phyloP scores from a whole-genome alignment of 2,329 filamentous ascomycete species.

The Endothia cerciana region DNA sequence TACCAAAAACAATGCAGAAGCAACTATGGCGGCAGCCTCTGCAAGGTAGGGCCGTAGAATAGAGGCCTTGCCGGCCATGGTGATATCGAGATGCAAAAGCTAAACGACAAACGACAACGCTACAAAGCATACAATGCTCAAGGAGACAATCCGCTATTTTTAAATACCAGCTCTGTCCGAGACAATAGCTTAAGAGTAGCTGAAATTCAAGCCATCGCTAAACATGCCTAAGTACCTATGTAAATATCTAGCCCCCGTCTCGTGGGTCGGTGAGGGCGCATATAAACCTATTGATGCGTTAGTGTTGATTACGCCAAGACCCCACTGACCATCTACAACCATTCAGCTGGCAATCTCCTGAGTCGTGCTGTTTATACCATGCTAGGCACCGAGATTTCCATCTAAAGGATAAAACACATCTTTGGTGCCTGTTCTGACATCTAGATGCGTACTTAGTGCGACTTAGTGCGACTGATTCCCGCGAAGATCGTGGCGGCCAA shows the following conservation, averaged over 20 bases:
- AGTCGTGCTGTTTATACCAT: background rate
- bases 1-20: constrained; percentile 1
- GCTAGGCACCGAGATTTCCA: background rate
- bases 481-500: background rate
- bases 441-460: background rate
- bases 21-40: constrained; percentile 13
- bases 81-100: background rate
- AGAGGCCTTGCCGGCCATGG: background rate
- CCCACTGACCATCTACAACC: background rate
- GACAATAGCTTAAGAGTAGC: background rate
- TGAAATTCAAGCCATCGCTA: too few species aligned
- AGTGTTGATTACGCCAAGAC: background rate
- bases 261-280: background rate
- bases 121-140: background rate
- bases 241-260: background rate
- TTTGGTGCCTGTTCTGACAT: background rate
- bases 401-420: background rate
- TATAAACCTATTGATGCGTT: background rate
- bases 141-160: background rate
- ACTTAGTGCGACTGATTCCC: background rate
- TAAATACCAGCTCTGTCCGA: background rate
- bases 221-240: too few species aligned
- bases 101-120: background rate
- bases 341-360: background rate
- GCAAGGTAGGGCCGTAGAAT: background rate